Evolutionary conservation across 2,329 filamentous ascomycete genomes (phyloP).

Genomic region (Aspergillus cejpii): DNA sequence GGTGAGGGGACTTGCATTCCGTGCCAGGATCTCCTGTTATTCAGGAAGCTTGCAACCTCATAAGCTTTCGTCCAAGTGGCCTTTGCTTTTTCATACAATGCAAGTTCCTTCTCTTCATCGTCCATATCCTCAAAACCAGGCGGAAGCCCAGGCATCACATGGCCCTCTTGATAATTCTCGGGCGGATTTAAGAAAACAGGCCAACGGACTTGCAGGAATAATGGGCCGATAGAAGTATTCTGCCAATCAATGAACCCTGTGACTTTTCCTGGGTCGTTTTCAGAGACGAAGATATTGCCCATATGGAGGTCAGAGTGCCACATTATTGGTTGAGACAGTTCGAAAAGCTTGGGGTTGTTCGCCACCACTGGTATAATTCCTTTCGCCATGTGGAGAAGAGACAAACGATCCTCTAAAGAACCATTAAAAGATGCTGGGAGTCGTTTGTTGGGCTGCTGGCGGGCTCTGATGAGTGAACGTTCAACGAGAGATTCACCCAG

Average conservation of each 20-base stretch:
- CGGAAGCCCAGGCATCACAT: slow-evolving; percentile 14
- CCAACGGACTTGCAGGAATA: slow-evolving; percentile 18
- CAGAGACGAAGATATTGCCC: slow-evolving; percentile 29
- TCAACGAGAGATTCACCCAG: slow-evolving; percentile 3
- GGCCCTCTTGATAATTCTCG: slow-evolving; percentile 14
- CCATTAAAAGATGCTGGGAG: slow-evolving; percentile 3
- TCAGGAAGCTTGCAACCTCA: slow-evolving; percentile 16
- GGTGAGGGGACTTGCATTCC: background rate
- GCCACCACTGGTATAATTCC: slow-evolving; percentile 4
- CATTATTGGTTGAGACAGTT: slow-evolving; percentile 11
- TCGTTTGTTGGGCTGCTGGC: background rate
- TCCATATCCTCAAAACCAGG: slow-evolving; percentile 16
- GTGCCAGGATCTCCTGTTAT: slow-evolving; percentile 11
- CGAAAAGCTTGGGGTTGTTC: slow-evolving; percentile 6
- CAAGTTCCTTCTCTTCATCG: slow-evolving; percentile 12
- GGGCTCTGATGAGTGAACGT: background rate
- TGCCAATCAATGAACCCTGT: slow-evolving; percentile 18
- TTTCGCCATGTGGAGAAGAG: slow-evolving; percentile 8
- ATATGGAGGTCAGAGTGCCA: slow-evolving; percentile 21
- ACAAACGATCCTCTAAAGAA: slow-evolving; percentile 1
- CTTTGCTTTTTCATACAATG: slow-evolving; percentile 3
- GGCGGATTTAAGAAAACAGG: slow-evolving; percentile 16
- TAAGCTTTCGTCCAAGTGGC: slow-evolving; percentile 20
- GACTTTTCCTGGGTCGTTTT: slow-evolving; percentile 14
- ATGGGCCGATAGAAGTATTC: slow-evolving; percentile 17